A percentile compares a stretch with the other conserved stretches of the same genome.
These are phyloP conservation scores for Trypanosoma boissoni DNA, from an alignment of 208 protist genomes.

Conservation along the genomic window DNA sequence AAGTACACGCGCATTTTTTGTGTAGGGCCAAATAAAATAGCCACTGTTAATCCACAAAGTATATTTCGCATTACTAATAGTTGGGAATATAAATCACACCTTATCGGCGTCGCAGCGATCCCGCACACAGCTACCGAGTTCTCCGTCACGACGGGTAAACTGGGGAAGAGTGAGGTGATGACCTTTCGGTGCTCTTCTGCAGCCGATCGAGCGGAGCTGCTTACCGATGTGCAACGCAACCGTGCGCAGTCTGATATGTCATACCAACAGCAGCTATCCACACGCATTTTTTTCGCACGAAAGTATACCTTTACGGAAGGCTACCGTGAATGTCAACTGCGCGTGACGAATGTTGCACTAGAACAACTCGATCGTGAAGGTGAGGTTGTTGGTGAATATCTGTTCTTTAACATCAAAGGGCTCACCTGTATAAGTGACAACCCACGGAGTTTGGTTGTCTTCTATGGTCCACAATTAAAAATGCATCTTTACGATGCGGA, in stretches of 20 bases:
- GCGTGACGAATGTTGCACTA: constrained; percentile 54
- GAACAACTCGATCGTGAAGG: constrained; percentile 29
- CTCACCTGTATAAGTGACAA: constrained; percentile 47
- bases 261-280: constrained; percentile 23
- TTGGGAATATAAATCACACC: constrained; percentile 50
- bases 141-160: constrained; percentile 39
- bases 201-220: constrained; percentile 73
- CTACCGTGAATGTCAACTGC: constrained; percentile 36
- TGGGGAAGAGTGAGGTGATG: constrained; percentile 45
- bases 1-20: constrained; percentile 87
- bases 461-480: constrained; percentile 68
- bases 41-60: constrained; percentile 73
- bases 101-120: constrained; percentile 52
- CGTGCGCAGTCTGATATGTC: constrained; percentile 47
- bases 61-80: constrained; percentile 81
- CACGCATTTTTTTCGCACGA: constrained; percentile 31
- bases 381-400: constrained; percentile 65
- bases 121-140: constrained; percentile 38
- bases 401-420: constrained; percentile 75
- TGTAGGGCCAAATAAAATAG: constrained; percentile 42
- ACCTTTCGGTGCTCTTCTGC: constrained; percentile 54
- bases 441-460: constrained; percentile 56
- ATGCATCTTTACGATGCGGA: constrained; percentile 68
- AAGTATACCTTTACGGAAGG: constrained; percentile 63
- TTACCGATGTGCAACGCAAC: constrained; percentile 82